A percentile compares a stretch with the other conserved stretches of the same genome.
Evolutionary conservation across 768 basidiomycete species (phyloP).

Genomic region (Boletus sensibilis): DNA sequence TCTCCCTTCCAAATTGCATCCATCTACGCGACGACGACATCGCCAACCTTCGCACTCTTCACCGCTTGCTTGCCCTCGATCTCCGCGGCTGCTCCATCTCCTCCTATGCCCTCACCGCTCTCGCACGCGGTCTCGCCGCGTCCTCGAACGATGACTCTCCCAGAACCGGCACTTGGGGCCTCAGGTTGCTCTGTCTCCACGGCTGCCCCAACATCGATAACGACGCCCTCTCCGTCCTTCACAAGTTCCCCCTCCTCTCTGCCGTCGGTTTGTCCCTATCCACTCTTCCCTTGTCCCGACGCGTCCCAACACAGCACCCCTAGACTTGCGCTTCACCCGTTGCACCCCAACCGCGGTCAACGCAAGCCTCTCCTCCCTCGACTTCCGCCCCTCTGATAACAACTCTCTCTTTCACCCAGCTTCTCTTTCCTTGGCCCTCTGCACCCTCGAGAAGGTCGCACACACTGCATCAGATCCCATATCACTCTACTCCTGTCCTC

Average conservation of each 20-base stretch:
- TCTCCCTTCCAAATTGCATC: conserved; percentile 55
- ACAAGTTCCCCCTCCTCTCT: conserved; percentile 55
- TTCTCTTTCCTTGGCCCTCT: conserved; percentile 38
- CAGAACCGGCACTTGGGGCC: conserved; percentile 49
- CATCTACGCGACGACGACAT: conserved; percentile 62
- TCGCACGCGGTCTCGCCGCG: conserved; percentile 46
- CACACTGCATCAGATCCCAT: conserved; percentile 10
- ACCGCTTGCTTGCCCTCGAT: conserved; percentile 62
- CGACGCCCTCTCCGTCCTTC: conserved; percentile 41
- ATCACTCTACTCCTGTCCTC: conserved; percentile 30
- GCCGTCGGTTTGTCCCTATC: conserved; percentile 50
- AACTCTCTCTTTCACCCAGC: conserved; percentile 44
- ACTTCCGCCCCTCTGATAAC: conserved; percentile 29
- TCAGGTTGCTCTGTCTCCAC: conserved; percentile 57
- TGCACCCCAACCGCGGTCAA: conserved; percentile 34
- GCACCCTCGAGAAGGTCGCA: conserved; percentile 25
- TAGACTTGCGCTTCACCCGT: conserved; percentile 52
- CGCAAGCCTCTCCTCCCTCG: conserved; percentile 18
- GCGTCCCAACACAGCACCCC: neutral
- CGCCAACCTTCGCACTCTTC: conserved; percentile 47
- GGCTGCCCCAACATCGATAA: conserved; percentile 52
- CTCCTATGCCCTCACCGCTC: conserved; percentile 48
- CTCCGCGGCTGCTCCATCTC: conserved; percentile 53
- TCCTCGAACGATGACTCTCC: conserved; percentile 23
- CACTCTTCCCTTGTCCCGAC: neutral